Percentiles rank a stretch among this genome's conserved stretches.
phyloP scores from a whole-genome alignment of 768 basidiomycete species.

The Suillus cothurnatus region DNA sequence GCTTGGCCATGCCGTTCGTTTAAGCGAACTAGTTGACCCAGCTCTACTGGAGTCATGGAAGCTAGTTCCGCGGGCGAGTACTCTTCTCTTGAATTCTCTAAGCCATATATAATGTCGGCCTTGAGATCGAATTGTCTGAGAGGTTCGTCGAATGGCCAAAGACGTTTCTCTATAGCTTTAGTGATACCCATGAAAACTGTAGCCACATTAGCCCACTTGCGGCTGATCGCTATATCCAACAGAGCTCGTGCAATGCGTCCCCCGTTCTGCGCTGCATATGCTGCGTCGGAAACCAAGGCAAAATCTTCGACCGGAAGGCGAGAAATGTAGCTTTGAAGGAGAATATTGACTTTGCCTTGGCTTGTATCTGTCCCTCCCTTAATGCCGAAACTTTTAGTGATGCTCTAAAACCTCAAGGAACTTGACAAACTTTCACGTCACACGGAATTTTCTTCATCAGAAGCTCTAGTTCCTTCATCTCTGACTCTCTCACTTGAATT shows the following conservation, averaged over 20 bases:
- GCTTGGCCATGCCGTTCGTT: constrained; percentile 86
- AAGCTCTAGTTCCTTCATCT: constrained; percentile 77
- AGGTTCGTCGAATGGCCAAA: constrained; percentile 96
- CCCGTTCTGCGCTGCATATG: constrained; percentile 92
- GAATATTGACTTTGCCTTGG: constrained; percentile 91
- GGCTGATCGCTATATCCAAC: constrained; percentile 91
- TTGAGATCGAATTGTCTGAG: constrained; percentile 81
- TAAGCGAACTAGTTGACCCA: constrained; percentile 82
- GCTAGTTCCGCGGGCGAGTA: constrained; percentile 75
- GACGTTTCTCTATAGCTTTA: constrained; percentile 88
- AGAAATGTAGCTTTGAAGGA: constrained; percentile 91
- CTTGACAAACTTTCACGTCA: constrained; percentile 64
- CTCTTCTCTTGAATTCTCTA: constrained; percentile 83
- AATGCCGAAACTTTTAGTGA: constrained; percentile 4
- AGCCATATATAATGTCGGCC: constrained; percentile 72
- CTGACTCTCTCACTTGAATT: constrained; percentile 90
- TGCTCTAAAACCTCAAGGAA: background rate
- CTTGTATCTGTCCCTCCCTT: constrained; percentile 68
- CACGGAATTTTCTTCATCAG: constrained; percentile 75
- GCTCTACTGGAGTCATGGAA: constrained; percentile 58
- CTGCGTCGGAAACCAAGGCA: constrained; percentile 92
- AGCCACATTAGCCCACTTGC: constrained; percentile 86
- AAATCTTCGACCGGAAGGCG: constrained; percentile 85
- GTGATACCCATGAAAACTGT: constrained; percentile 85
- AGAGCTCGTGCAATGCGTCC: constrained; percentile 94